These are phyloP conservation scores for Plasmodium sp. DNA, from an alignment of 169 alveolate species.

Conservation along the genomic window DNA sequence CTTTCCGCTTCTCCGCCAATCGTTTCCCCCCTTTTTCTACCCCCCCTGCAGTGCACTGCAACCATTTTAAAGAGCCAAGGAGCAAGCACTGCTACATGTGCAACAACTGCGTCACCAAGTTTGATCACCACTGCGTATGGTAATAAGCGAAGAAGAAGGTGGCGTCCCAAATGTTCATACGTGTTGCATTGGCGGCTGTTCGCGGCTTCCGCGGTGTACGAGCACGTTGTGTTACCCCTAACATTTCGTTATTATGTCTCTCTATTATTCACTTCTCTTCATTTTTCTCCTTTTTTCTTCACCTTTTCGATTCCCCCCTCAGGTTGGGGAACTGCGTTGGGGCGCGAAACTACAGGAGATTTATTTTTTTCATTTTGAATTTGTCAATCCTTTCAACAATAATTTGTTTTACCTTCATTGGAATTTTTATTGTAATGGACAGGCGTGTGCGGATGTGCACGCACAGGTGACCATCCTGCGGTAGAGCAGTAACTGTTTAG, in stretches of 20 bases:
- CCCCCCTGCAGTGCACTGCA: conserved; percentile 51
- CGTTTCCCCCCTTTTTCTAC: not conserved
- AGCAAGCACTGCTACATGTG: conserved; percentile 96
- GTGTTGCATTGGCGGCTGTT: not conserved
- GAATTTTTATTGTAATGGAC: conserved; percentile 54
- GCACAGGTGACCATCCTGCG: not conserved
- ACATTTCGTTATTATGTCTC: not conserved
- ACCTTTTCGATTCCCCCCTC: not conserved
- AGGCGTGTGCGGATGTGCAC: not conserved
- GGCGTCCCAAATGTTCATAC: not conserved
- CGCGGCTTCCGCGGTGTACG: not conserved
- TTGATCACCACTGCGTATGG: conserved; percentile 98
- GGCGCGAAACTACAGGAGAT: conserved; percentile 39
- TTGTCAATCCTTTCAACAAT: conserved; percentile 72
- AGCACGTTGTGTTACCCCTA: not conserved
- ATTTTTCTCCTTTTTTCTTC: not conserved
- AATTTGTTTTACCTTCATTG: conserved; percentile 65
- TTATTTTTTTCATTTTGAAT: conserved; percentile 59
- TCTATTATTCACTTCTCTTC: not conserved
- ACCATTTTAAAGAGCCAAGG: conserved; percentile 90
- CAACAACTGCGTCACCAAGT: conserved; percentile 90
- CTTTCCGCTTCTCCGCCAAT: not conserved
- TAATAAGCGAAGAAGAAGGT: conserved; percentile 11
- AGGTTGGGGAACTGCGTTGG: conserved; percentile 74
- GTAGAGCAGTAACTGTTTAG: not conserved